Conservation (phyloP, 78 protist genomes). For the Dictyostelium brefeldianum region DNA sequence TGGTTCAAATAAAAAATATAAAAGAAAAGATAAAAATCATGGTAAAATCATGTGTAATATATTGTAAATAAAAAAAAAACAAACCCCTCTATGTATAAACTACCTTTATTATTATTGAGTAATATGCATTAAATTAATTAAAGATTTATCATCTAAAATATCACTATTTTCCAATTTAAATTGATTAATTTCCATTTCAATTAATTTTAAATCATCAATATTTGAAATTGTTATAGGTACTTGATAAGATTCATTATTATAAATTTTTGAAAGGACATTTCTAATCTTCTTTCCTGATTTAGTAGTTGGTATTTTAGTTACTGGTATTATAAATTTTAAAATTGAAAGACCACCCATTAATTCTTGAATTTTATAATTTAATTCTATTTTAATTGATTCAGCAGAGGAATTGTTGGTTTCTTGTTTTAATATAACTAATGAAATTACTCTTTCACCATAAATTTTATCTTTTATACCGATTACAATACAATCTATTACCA, state of each 20-base stretch:
- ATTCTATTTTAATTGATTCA: not conserved
- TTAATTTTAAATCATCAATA: not conserved
- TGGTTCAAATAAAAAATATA: too few species aligned
- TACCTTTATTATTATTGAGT: too few species aligned
- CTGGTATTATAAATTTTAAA: not conserved
- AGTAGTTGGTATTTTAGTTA: not conserved
- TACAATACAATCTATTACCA: not conserved
- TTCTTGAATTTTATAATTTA: not conserved
- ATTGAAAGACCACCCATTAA: not conserved
- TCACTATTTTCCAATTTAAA: not conserved
- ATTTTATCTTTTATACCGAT: not conserved
- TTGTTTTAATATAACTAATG: not conserved
- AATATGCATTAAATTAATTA: too few species aligned
- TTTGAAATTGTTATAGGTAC: not conserved
- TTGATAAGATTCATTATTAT: not conserved
- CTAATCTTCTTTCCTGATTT: not conserved
- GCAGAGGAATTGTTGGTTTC: not conserved
- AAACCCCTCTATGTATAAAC: too few species aligned
- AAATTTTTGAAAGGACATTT: not conserved
- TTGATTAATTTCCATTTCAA: not conserved
- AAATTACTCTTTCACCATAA: not conserved
- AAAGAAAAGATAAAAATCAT: too few species aligned
- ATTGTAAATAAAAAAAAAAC: too few species aligned
- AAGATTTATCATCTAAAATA: too few species aligned
- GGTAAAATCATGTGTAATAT: too few species aligned